Evolutionary conservation across 1,284 basidiomycete genomes (phyloP), one percentile per base, ranked within the genome.

Genomic region (Sphagnurus paluster): DNA sequence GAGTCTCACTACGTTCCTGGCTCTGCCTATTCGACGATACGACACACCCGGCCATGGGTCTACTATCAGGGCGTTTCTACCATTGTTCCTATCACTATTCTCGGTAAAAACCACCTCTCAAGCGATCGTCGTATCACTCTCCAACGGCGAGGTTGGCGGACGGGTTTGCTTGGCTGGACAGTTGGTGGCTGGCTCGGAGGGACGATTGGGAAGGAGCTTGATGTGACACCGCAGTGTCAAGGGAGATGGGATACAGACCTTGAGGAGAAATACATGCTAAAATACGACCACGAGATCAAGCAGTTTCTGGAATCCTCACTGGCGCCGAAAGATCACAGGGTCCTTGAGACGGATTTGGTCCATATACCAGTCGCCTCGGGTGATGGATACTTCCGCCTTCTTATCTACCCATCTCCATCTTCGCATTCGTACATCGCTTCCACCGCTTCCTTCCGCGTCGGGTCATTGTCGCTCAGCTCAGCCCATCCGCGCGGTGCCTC

Each of bases 401-500:
- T 39, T 54, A 37, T 47, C 34, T 32, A 48, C 48, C 2, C 40
- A 19, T 23, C 30, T 3, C 29, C 40, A n/a, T 20, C 40, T 5
- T 2, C 11, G 35, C 13, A 20, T 23, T 37, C 35, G 35, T 26
- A 24, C 3, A 41, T 65, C 10, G 61, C 61, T 4, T 39, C 41
- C 7, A 65, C 56, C 17, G 54, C 61, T 5, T 41, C 52, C 1
- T 64, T 65, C 44, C 59, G 63, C 20, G 54, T 65, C 2, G 63
- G 63, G 5, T 64, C 61, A 11, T 48, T 65, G n/a, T 59, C 58
- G 9, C 55, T 58, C 37, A 32, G 52, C 13, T 59, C 56, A 6
- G 60, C 61, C 0, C 58, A 61, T n/a, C 61, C 62, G 16, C 60
- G 61, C 24, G 62, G 63, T 16, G 58, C 62, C n/a, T 61, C 57